A percentile compares a stretch with the other conserved stretches of the same genome.
Evolutionary conservation across 768 basidiomycete species (phyloP).

Genomic region (Boletellus sp.): DNA sequence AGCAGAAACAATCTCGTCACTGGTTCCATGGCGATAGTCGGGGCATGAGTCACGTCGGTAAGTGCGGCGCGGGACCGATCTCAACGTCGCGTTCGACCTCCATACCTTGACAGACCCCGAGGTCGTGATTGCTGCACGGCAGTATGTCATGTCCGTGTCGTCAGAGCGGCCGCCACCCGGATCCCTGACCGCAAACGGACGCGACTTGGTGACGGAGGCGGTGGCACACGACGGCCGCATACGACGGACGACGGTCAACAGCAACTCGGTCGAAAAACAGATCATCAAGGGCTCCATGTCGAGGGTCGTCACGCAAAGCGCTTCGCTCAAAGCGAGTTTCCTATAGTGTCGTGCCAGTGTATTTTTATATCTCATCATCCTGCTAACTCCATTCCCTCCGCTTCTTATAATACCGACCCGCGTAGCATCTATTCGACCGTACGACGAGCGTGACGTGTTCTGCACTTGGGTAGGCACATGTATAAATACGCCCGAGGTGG

Average conservation of each 20-base stretch:
- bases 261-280: conserved; percentile 44
- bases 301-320: conserved; percentile 41
- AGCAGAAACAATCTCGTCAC: conserved; percentile 47
- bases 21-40: conserved; percentile 62
- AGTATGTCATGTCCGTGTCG: conserved; percentile 13
- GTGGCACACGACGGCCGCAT: conserved; percentile 39
- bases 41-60: conserved; percentile 55
- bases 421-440: conserved; percentile 11
- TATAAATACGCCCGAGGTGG: conserved; percentile 6
- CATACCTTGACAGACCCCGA: conserved; percentile 19
- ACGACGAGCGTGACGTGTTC: neutral
- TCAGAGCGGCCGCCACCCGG: conserved; percentile 26
- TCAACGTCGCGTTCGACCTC: conserved; percentile 5
- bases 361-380: conserved; percentile 11
- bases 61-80: conserved; percentile 12
- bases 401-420: conserved; percentile 9
- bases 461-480: conserved; percentile 16
- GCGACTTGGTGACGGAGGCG: conserved; percentile 37
- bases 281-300: conserved; percentile 54
- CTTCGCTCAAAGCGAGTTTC: conserved; percentile 10
- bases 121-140: conserved; percentile 19
- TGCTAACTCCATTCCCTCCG: conserved; percentile 4
- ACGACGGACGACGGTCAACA: conserved; percentile 37
- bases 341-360: conserved; percentile 13
- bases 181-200: conserved; percentile 31